Evolutionary conservation across 441 rosid species (phyloP), one percentile per base, ranked within the genome.

Genomic region (Melastoma candidum): DNA sequence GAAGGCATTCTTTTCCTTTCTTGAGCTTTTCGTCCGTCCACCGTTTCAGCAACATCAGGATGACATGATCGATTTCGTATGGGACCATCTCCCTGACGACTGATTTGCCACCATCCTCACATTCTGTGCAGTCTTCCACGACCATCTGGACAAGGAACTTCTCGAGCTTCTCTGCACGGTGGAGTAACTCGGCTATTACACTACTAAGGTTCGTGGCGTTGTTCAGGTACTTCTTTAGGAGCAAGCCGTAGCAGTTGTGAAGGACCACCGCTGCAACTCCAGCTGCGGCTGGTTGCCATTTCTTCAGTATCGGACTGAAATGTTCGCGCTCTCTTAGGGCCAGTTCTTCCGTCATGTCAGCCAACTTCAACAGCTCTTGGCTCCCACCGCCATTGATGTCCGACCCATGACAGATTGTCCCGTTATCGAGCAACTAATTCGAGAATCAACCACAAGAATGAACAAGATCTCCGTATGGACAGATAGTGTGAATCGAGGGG

Each of bases 71-170:
- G 10, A 92, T 85, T 66, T 92, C 94, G 12, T 82, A 88, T 1
- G 97, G 98, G 27, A 76, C 66, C 98, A 92, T 92, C 63, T 92
- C 92, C 67, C 83, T 63, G 10, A 92, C 82, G 10, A 92, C 77
- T 6, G 71, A 73, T 58, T 80, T 88, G 45, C 98, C 96, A 56
- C 96, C 95, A 49, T 85, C 97, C 41, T 92, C 92, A 13, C 79
- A 82, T 26, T 88, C 97, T 12, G 59, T 81, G 0, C 87, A 64
- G 69, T 92, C 98, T 69, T 88, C 94, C 45, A 82, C 94, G 59
- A 88, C 89, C 95, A 92, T 88, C 56, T 85, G 96, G 13, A 82
- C 90, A 63, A 88, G 68, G 53, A 75, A 64, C 59, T 88, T 85
- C 56, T 92, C 98, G 0, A 92, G 87, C 73, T 79, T 85, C 49